Conservation (phyloP, 768 basidiomycete species). For the Agrocybe praecox region DNA sequence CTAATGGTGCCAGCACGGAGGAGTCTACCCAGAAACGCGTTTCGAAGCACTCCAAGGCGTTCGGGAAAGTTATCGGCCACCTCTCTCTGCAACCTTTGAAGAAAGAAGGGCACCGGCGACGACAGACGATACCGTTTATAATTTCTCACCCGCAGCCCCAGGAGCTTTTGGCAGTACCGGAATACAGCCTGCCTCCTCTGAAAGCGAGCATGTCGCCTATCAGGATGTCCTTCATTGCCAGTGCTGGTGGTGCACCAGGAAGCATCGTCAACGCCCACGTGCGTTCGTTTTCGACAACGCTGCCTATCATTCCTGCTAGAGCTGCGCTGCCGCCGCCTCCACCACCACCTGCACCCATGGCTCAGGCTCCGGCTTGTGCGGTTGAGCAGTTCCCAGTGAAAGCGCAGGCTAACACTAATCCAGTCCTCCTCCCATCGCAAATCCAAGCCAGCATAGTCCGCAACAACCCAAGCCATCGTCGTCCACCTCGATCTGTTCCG, state of each 20-base stretch:
- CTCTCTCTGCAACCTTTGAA: conserved; percentile 19
- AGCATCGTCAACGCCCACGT: neutral
- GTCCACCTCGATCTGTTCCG: neutral
- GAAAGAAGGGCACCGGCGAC: conserved; percentile 9
- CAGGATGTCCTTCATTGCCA: conserved; percentile 19
- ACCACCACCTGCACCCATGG: neutral
- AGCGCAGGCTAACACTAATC: no score
- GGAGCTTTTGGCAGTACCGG: neutral
- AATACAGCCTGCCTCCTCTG: conserved; percentile 16
- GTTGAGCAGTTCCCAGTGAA: no score
- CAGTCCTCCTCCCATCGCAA: neutral
- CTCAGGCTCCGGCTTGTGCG: neutral
- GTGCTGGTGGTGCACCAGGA: neutral
- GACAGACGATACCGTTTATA: neutral
- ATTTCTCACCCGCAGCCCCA: conserved; percentile 2
- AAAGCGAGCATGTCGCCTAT: conserved; percentile 13
- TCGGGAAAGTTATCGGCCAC: conserved; percentile 21
- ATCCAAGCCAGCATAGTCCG: neutral
- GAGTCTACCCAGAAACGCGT: conserved; percentile 5
- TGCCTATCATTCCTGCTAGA: neutral
- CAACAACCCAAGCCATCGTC: neutral
- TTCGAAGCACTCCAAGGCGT: conserved; percentile 15
- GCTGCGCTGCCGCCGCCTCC: neutral
- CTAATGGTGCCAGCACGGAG: neutral
- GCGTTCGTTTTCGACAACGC: neutral